Conservation (phyloP, 441 rosid species). For the Manihot esculenta region DNA sequence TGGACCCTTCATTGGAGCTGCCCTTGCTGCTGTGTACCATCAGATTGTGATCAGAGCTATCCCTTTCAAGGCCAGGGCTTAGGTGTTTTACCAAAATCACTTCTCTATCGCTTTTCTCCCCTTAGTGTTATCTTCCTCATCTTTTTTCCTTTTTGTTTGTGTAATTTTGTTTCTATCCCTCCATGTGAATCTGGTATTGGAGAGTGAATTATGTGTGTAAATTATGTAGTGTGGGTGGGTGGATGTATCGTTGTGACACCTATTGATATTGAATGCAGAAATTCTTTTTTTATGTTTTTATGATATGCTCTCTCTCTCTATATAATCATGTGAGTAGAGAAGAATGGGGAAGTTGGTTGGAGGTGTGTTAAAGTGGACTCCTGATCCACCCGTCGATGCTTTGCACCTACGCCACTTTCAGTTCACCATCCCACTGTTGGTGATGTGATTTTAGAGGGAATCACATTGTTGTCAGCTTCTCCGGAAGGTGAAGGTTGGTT, state of each 20-base stretch:
- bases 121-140: neutral
- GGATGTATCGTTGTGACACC: constrained; percentile 15
- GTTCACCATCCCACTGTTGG: too few relatives aligned
- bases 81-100: constrained; percentile 1
- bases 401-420: too few relatives aligned
- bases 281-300: constrained; percentile 20
- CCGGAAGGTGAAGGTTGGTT: too few relatives aligned
- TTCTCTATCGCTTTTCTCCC: neutral
- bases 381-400: too few relatives aligned
- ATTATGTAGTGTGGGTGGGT: constrained; percentile 25
- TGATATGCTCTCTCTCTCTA: neutral
- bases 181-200: constrained; percentile 25
- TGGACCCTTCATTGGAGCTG: constrained; percentile 93
- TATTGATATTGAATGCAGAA: constrained; percentile 22
- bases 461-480: too few relatives aligned
- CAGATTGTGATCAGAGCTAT: constrained; percentile 85
- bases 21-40: constrained; percentile 89
- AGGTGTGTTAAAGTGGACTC: neutral
- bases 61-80: constrained; percentile 72
- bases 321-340: neutral
- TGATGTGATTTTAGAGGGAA: too few relatives aligned
- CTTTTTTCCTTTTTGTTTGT: constrained; percentile 15
- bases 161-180: neutral
- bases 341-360: too few relatives aligned
- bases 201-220: constrained; percentile 36